A percentile compares a stretch with the other conserved stretches of the same genome.
These are phyloP conservation scores for Bipolaris zeicola DNA, from an alignment of 2,329 filamentous ascomycete species.

Conservation along the genomic window DNA sequence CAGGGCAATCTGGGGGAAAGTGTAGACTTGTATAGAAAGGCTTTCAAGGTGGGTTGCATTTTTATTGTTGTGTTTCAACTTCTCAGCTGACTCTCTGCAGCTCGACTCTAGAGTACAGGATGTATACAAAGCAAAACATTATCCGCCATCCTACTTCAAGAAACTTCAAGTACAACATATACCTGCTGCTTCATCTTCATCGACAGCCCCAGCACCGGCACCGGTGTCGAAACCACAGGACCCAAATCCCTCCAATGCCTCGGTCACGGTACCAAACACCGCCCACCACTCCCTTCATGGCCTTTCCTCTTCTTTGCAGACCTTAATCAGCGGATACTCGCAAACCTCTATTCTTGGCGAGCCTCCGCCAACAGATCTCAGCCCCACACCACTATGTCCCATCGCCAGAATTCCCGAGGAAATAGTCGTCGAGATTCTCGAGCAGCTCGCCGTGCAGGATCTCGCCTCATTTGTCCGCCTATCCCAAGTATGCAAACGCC, in stretches of 20 bases:
- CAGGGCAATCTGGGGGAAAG: constrained; percentile 89
- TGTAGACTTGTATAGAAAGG: constrained; percentile 83
- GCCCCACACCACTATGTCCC: constrained; percentile 76
- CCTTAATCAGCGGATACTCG: constrained; percentile 79
- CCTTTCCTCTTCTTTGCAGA: constrained; percentile 61
- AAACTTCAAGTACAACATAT: constrained; percentile 24
- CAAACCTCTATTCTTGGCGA: constrained; percentile 69
- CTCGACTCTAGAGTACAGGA: constrained; percentile 85
- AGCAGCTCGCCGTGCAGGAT: constrained; percentile 73
- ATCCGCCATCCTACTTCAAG: constrained; percentile 65
- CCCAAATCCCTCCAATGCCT: constrained; percentile 56
- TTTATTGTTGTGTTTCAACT: not conserved
- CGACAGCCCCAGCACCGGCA: constrained; percentile 41
- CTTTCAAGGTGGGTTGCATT: constrained; percentile 70
- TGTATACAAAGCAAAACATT: constrained; percentile 89
- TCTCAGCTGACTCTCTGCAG: constrained; percentile 51
- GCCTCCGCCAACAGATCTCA: constrained; percentile 72
- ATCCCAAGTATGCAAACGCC: constrained; percentile 80
- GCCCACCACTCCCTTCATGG: constrained; percentile 64
- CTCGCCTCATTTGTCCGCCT: constrained; percentile 77
- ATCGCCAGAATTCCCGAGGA: constrained; percentile 81
- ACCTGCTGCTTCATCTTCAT: constrained; percentile 4
- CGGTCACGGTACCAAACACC: constrained; percentile 59
- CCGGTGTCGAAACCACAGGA: constrained; percentile 47
- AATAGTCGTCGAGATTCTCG: constrained; percentile 79